These are phyloP conservation scores for Adiantum capillusveneris DNA, from an alignment of 75 land plant species.

Conservation along the genomic window DNA sequence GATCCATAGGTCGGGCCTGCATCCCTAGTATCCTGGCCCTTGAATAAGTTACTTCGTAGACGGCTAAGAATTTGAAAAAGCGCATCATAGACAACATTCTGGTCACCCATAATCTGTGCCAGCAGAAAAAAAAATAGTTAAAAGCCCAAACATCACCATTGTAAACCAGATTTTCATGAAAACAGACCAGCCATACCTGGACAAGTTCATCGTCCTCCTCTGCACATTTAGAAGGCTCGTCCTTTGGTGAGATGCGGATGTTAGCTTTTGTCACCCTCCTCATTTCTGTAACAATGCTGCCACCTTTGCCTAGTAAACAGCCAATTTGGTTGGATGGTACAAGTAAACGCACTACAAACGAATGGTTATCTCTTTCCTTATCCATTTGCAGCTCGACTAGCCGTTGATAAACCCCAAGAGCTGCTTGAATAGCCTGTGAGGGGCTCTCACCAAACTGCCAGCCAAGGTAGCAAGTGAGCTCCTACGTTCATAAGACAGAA, in stretches of 20 bases:
- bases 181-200: constrained; percentile 35
- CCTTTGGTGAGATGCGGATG: constrained; percentile 41
- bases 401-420: constrained; percentile 34
- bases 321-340: constrained; percentile 56
- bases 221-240: constrained; percentile 43
- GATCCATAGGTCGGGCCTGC: constrained; percentile 5
- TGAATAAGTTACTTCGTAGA: constrained; percentile 61
- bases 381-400: constrained; percentile 1
- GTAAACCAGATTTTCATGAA: background rate
- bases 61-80: constrained; percentile 68
- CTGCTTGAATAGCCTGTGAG: constrained; percentile 84
- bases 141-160: no score
- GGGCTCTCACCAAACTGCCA: constrained; percentile 3
- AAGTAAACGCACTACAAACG: constrained; percentile 32
- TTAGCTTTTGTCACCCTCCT: constrained; percentile 50
- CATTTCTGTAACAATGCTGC: constrained; percentile 48
- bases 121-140: no score
- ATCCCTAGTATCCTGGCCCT: constrained; percentile 48
- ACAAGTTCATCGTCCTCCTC: constrained; percentile 45
- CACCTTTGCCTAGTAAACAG: constrained; percentile 49
- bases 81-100: constrained; percentile 65
- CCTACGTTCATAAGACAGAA: no score
- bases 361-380: constrained; percentile 5
- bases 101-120: constrained; percentile 65
- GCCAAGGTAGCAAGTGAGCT: no score